A percentile compares a stretch with the other conserved stretches of the same genome.
Conservation (phyloP, 1,139 yeast species). For the Ashbya aceris region DNA sequence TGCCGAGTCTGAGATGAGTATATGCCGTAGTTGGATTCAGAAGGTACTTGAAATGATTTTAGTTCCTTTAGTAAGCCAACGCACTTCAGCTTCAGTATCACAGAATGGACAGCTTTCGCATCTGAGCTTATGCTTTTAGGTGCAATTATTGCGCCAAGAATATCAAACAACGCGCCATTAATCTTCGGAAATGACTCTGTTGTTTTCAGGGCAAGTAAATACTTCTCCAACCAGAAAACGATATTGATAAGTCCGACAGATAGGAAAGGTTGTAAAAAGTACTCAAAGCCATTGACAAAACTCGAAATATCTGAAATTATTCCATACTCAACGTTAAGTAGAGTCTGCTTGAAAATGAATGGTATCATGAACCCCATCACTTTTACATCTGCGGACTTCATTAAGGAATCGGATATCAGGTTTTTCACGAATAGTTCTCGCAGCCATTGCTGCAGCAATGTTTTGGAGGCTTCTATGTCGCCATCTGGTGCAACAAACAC, state of each 20-base stretch:
- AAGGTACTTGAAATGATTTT: conserved; percentile 17
- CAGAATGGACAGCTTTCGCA: conserved; percentile 23
- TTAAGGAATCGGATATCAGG: conserved; percentile 77
- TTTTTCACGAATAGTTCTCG: conserved; percentile 74
- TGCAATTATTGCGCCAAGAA: conserved; percentile 20
- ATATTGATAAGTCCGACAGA: conserved; percentile 25
- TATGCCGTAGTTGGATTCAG: conserved; percentile 23
- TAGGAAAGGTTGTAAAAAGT: conserved; percentile 51
- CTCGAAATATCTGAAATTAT: conserved; percentile 34
- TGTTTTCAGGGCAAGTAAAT: conserved; percentile 18
- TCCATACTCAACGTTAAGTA: conserved; percentile 51
- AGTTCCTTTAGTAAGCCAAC: conserved; percentile 19
- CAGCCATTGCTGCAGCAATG: conserved; percentile 65
- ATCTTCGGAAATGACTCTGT: conserved; percentile 14
- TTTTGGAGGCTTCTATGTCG: conserved; percentile 22
- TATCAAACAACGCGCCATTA: conserved; percentile 18
- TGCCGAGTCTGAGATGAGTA: conserved; percentile 26
- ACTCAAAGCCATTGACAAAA: conserved; percentile 49
- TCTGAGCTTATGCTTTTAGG: conserved; percentile 26
- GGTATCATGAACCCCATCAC: conserved; percentile 68
- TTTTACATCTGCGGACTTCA: conserved; percentile 55
- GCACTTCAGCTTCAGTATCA: conserved; percentile 24
- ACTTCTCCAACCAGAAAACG: conserved; percentile 26
- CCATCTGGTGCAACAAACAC: conserved; percentile 9
- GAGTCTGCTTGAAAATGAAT: conserved; percentile 61